A percentile compares a stretch with the other conserved stretches of the same genome.
phyloP scores from a whole-genome alignment of 169 alveolate species.

The Cryptosporidium bovis region DNA sequence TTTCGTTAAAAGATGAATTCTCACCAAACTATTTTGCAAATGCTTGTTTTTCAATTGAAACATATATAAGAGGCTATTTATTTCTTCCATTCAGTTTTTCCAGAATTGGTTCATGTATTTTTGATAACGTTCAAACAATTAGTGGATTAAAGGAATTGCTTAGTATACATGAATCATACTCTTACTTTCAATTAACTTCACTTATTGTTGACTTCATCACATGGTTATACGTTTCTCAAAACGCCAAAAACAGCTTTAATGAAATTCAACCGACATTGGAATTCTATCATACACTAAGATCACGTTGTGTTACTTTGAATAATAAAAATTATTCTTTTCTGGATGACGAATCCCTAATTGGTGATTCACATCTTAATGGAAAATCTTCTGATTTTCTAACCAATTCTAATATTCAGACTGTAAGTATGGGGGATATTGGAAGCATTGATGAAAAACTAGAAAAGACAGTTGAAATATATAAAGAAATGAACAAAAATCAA shows the following conservation, averaged over 20 bases:
- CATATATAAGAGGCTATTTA: conserved; percentile 20
- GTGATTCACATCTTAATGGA: neutral
- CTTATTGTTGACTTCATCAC: conserved; percentile 5
- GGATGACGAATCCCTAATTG: neutral
- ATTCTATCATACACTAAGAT: neutral
- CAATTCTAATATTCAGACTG: neutral
- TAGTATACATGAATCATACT: neutral
- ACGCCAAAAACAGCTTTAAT: no score
- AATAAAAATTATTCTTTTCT: neutral
- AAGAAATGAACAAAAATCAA: conserved; percentile 16
- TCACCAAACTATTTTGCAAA: neutral
- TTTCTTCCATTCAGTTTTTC: conserved; percentile 28
- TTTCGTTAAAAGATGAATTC: neutral
- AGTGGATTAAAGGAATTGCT: no score
- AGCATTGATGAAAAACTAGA: conserved; percentile 16
- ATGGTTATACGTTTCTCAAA: neutral
- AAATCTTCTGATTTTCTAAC: neutral
- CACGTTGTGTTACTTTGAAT: neutral
- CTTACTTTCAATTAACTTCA: conserved; percentile 27
- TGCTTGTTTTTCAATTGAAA: conserved; percentile 41
- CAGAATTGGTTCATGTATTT: conserved; percentile 40
- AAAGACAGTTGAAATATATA: conserved; percentile 13
- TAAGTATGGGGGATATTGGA: neutral
- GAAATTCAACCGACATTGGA: neutral
- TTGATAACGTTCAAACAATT: no score